Evolutionary conservation across 352 stramenopile species (phyloP), one percentile per base, ranked within the genome.

Genomic region (Phytophthora chlamydospora): DNA sequence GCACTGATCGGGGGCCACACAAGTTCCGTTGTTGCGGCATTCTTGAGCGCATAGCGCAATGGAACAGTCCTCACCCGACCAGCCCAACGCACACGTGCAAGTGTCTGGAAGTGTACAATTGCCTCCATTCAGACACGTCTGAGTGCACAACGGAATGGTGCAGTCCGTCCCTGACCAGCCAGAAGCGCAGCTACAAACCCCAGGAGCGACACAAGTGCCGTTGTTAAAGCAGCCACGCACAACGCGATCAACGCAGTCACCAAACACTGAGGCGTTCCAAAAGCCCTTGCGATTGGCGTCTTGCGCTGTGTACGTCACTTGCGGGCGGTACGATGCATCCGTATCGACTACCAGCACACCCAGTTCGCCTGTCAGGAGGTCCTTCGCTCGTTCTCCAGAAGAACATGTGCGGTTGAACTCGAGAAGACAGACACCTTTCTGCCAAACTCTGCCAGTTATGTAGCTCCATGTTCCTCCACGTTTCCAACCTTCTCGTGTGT

Each of bases 161-260:
- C 91, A 97, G 66, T 97, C 88, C 6, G 43, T 47, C 11, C 91
- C 90, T 6, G 68, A 71, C 90, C 91, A 97, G 0, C 90, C 91
- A 8, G 45, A 3, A 8, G 85, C 81, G 55, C 93, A 98, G 3
- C 52, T 50, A 50, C 93, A 98, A 24, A 80, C 91, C 48, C 88
- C 73, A 2, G 94, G 93, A 4, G 85, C 90, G 2, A 95, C 75
- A 62, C 95, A 98, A 7, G 91, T 98, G n/a, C 94, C 93, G 59
- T 98, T 98, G 72, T 98, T 99, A 68, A 90, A 98, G 76, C 97
- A 99, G 5, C 97, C 97, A 46, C 86, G 81, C 9, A 97, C 40
- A 11, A 99, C 96, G 14, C 82, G 65, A 67, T 99, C 96, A 2
- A 98, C 79, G 71, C 97, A 99, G 6, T 76, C 66, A 4, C 71